phyloP scores from a whole-genome alignment of 768 basidiomycete genomes.

The Mycena amicta region DNA sequence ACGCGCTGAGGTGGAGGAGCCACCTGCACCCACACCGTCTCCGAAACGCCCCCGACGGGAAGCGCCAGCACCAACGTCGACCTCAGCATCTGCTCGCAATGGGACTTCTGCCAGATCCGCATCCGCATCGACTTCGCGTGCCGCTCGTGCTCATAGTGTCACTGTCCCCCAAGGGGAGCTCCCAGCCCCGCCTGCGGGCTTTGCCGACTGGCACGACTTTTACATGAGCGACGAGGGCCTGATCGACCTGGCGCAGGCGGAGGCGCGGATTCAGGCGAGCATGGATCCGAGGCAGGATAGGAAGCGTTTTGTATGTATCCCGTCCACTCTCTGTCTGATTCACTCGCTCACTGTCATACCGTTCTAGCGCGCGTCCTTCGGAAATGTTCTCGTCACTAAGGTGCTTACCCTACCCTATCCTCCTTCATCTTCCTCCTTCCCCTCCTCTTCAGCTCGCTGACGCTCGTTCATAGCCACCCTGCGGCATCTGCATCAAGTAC shows the following conservation, averaged over 20 bases:
- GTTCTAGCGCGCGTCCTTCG: not conserved
- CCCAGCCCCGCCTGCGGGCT: not conserved
- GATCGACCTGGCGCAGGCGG: not conserved
- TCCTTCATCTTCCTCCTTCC: not conserved
- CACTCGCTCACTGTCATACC: not conserved
- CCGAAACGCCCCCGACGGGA: not conserved
- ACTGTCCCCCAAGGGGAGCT: not conserved
- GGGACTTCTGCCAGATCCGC: not conserved
- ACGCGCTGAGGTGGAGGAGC: not conserved
- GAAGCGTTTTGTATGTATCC: not conserved
- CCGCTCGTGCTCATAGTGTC: not conserved
- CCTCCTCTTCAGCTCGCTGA: no score
- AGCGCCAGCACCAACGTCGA: not conserved
- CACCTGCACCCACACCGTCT: not conserved
- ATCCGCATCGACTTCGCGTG: not conserved
- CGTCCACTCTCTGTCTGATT: not conserved
- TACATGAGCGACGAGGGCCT: not conserved
- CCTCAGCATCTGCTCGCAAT: not conserved
- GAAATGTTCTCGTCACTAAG: not conserved
- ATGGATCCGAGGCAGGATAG: not conserved
- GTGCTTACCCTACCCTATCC: not conserved
- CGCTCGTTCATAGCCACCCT: no score
- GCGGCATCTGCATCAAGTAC: not conserved
- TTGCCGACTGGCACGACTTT: constrained; percentile 1
- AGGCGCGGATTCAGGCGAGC: not conserved